These are phyloP conservation scores for Encephalitozoon hellem DNA, from an alignment of 371 early-diverging fungal species.

Conservation along the genomic window DNA sequence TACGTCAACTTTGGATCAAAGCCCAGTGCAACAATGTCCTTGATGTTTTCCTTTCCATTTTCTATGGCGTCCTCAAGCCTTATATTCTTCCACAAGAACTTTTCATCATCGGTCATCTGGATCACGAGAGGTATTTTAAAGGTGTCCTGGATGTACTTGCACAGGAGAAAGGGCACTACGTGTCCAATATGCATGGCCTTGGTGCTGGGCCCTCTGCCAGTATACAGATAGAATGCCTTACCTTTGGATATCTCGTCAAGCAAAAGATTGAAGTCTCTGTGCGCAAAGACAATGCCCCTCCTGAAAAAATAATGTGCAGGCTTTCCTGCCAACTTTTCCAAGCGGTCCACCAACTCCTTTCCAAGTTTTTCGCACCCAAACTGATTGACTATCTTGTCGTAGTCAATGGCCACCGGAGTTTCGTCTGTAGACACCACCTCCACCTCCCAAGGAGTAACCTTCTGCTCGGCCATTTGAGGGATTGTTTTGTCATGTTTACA, in stretches of 20 bases:
- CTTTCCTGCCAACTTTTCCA: slow-evolving; percentile 74
- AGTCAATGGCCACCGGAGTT: slow-evolving; percentile 77
- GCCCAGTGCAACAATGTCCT: slow-evolving; percentile 91
- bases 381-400: slow-evolving; percentile 77
- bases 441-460: slow-evolving; percentile 42
- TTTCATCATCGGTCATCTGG: slow-evolving; percentile 98
- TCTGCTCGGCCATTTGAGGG: slow-evolving; percentile 11
- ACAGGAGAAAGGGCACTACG: slow-evolving; percentile 90
- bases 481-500: neutral
- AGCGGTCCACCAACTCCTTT: slow-evolving; percentile 67
- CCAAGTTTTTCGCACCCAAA: slow-evolving; percentile 83
- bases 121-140: slow-evolving; percentile 90
- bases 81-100: slow-evolving; percentile 83
- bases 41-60: slow-evolving; percentile 75
- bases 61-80: slow-evolving; percentile 73
- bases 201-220: slow-evolving; percentile 94
- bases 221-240: slow-evolving; percentile 93
- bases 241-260: slow-evolving; percentile 74
- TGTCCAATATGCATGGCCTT: slow-evolving; percentile 96
- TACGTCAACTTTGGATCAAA: slow-evolving; percentile 94
- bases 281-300: slow-evolving; percentile 89
- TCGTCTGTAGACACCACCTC: slow-evolving; percentile 63
- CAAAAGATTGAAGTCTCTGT: slow-evolving; percentile 79
- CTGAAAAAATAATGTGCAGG: slow-evolving; percentile 75
- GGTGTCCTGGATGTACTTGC: slow-evolving; percentile 89